Evolutionary conservation across 2,329 filamentous ascomycete species (phyloP).

Genomic region (Colletotrichum sp.): DNA sequence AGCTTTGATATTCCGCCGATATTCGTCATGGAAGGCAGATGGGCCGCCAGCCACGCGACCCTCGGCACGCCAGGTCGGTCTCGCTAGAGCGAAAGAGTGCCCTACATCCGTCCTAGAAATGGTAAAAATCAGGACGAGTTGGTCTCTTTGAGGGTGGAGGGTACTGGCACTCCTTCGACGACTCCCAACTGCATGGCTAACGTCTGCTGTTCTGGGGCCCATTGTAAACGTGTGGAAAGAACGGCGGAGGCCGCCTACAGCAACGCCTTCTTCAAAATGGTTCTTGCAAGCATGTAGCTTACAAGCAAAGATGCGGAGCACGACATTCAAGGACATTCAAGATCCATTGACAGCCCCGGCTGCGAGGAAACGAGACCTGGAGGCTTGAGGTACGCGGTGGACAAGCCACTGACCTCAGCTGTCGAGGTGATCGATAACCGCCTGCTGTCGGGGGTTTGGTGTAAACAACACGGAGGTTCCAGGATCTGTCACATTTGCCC

Average conservation of each 20-base stretch:
- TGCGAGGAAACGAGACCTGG: not conserved
- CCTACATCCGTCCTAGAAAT: not conserved
- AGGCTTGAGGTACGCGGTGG: not conserved
- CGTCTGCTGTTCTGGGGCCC: no score
- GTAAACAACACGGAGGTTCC: not conserved
- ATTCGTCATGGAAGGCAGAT: no score
- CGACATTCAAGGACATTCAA: not conserved
- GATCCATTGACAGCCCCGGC: rapidly evolving
- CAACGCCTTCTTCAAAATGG: not conserved
- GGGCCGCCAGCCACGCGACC: not conserved
- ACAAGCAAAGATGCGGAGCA: not conserved
- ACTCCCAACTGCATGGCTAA: no score
- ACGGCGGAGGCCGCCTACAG: not conserved
- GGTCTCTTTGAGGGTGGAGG: no score
- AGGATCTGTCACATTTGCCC: not conserved
- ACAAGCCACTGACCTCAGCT: not conserved
- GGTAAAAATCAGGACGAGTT: not conserved
- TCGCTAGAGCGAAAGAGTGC: not conserved
- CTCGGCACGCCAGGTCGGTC: not conserved
- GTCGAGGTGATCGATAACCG: not conserved
- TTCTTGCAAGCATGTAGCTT: not conserved
- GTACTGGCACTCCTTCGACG: no score
- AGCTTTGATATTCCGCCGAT: no score
- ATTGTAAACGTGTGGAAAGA: no score
- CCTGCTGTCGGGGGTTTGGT: not conserved